A percentile compares a stretch with the other conserved stretches of the same genome.
These are phyloP conservation scores for Murraya koenigii DNA, from an alignment of 345 rosid genomes.

Conservation along the genomic window DNA sequence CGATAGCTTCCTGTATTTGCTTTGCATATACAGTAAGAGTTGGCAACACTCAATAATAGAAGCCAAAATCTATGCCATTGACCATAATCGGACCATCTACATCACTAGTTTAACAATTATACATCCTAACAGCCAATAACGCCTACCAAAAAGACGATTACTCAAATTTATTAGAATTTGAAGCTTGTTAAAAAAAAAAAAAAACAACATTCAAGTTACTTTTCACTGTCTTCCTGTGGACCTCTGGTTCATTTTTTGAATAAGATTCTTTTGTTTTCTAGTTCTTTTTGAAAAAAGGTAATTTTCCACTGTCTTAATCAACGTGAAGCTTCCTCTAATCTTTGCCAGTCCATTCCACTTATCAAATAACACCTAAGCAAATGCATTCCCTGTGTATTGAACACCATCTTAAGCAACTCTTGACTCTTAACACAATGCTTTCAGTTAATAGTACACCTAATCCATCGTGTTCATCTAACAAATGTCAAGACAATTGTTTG, in stretches of 20 bases:
- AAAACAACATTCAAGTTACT: neutral
- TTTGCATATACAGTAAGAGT: neutral
- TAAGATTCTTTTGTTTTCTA: no score
- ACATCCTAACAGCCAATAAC: neutral
- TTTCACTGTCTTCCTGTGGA: neutral
- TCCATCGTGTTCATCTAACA: neutral
- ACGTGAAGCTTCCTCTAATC: neutral
- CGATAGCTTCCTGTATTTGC: neutral
- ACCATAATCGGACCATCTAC: neutral
- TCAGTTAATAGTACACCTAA: neutral
- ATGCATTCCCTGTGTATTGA: neutral
- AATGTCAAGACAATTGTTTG: neutral
- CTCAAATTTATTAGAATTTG: neutral
- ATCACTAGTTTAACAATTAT: neutral
- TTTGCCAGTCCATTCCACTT: neutral
- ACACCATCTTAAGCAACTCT: neutral
- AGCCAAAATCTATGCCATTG: neutral
- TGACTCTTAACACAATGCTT: neutral
- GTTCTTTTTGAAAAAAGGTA: no score
- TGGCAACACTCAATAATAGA: neutral
- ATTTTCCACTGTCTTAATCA: neutral
- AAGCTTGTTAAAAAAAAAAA: no score
- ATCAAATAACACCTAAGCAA: neutral
- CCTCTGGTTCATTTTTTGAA: no score
- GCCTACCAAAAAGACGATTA: neutral